Evolutionary conservation across 2,329 filamentous ascomycete species (phyloP), one percentile per base, ranked within the genome.

Genomic region (Monilinia polystroma): DNA sequence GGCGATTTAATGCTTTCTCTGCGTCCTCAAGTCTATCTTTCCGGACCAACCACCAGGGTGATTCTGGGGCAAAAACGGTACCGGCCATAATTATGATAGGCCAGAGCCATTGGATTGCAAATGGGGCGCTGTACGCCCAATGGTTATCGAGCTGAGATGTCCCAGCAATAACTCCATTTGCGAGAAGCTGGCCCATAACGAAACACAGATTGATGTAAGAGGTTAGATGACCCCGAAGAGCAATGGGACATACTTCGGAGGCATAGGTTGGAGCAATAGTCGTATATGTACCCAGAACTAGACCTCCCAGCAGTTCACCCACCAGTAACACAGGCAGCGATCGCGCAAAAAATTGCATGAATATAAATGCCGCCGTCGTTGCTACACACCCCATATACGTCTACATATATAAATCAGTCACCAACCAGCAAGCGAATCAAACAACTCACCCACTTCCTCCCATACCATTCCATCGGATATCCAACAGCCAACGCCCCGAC

Each of bases 181-280:
- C 80, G 55, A 83, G 78, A 32, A 83, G 71, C 68, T 83, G 81
- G 16, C 82, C 81, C 1, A 82, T 72, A 2, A 74, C 82, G 79
- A 83, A 84, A 77, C 82, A 83, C 69, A 83, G 79, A 70, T 84
- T 83, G 70, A 83, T 81, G 58, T 82, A 84, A 0, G 82, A 82
- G 0, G 73, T 75, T 78, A 84, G 64, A 81, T 76, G 82, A n/a
- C 81, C 82, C 52, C 83, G 79, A 14, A 85, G 76, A 43, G 81
- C 81, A 32, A 84, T 79, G 1, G 83, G 83, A 67, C 81, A 83
- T 26, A 85, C 81, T 71, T 85, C 83, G 29, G 80, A 81, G 3
- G 73, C 73, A 52, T 76, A 76, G 5, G 75, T 72, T 1, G 74
- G 73, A 1, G 74, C 75, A 45, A 75, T 72, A 0, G 81, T 82